Evolutionary conservation across 2,329 filamentous ascomycete species (phyloP).

Genomic region (Phaeosphaeria sp.): DNA sequence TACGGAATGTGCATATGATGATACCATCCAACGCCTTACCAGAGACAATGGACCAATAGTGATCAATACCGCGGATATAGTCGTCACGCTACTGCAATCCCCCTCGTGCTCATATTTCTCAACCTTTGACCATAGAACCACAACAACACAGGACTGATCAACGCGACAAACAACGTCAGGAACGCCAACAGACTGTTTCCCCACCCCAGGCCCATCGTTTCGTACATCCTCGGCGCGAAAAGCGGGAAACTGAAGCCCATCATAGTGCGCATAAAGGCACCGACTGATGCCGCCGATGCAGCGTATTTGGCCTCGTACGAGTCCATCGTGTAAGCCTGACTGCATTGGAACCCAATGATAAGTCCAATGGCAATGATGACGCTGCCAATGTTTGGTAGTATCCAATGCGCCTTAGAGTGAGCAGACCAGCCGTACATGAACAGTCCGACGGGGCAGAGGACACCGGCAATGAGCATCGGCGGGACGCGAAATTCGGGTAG

Average conservation of each 20-base stretch:
- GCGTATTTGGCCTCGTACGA: conserved; percentile 58
- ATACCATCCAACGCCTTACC: not conserved
- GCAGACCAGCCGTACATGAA: conserved; percentile 64
- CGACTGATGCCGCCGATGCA: conserved; percentile 64
- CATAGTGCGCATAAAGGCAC: conserved; percentile 61
- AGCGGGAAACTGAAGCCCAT: conserved; percentile 65
- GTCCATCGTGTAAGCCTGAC: conserved; percentile 70
- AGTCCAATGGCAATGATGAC: conserved; percentile 54
- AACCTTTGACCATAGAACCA: conserved; percentile 51
- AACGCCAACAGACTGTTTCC: conserved; percentile 63
- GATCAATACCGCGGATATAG: not conserved
- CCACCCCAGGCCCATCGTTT: conserved; percentile 63
- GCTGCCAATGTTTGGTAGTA: conserved; percentile 61
- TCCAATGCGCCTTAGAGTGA: conserved; percentile 61
- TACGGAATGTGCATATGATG: not conserved
- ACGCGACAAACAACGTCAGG: conserved; percentile 55
- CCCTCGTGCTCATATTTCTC: conserved; percentile 27
- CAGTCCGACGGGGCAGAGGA: conserved; percentile 57
- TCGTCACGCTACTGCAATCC: conserved; percentile 10
- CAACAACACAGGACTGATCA: conserved; percentile 55
- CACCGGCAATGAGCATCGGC: conserved; percentile 61
- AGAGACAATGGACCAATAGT: not conserved
- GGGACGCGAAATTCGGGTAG: conserved; percentile 56
- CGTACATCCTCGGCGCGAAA: conserved; percentile 64
- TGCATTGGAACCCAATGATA: conserved; percentile 64